Conservation (phyloP, 2,329 filamentous ascomycete species). For the Fusarium neocosmosporiellum region DNA sequence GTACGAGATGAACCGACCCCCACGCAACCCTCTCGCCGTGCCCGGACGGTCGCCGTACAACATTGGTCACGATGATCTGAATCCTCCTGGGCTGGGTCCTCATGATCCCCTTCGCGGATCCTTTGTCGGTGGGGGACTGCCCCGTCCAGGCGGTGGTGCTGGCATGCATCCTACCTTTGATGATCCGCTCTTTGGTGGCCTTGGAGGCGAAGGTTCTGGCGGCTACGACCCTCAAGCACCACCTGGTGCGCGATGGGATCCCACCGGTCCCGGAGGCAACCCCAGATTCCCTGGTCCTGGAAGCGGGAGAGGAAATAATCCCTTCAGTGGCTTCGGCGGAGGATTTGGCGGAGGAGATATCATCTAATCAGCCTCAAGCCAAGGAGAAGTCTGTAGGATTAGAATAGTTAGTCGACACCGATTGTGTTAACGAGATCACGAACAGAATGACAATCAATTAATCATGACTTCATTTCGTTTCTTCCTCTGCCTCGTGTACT, state of each 20-base stretch:
- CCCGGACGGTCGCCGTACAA: constrained; percentile 69
- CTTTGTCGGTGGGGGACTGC: constrained; percentile 71
- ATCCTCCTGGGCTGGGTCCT: constrained; percentile 87
- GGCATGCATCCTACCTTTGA: constrained; percentile 98
- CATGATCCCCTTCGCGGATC: constrained; percentile 81
- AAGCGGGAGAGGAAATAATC: constrained; percentile 50
- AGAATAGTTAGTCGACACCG: constrained; percentile 7
- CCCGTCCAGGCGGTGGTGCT: constrained; percentile 69
- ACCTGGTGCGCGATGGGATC: constrained; percentile 92
- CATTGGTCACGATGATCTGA: constrained; percentile 87
- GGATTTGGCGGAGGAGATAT: constrained; percentile 49
- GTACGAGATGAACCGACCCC: constrained; percentile 79
- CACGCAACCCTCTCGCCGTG: constrained; percentile 45
- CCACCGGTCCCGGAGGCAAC: constrained; percentile 75
- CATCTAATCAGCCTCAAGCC: constrained; percentile 35
- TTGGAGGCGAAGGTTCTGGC: constrained; percentile 47
- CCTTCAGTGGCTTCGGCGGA: constrained; percentile 54
- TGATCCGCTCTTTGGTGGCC: constrained; percentile 79
- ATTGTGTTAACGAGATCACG: constrained; percentile 9
- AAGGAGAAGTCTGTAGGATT: constrained; percentile 6
- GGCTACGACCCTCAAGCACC: constrained; percentile 76
- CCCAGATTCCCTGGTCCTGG: constrained; percentile 61
- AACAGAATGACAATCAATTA: constrained; percentile 22
- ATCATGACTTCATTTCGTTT: background rate
- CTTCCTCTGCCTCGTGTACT: background rate